Evolutionary conservation across 2,329 filamentous ascomycete genomes (phyloP).

Genomic region (Paraphoma sp.): DNA sequence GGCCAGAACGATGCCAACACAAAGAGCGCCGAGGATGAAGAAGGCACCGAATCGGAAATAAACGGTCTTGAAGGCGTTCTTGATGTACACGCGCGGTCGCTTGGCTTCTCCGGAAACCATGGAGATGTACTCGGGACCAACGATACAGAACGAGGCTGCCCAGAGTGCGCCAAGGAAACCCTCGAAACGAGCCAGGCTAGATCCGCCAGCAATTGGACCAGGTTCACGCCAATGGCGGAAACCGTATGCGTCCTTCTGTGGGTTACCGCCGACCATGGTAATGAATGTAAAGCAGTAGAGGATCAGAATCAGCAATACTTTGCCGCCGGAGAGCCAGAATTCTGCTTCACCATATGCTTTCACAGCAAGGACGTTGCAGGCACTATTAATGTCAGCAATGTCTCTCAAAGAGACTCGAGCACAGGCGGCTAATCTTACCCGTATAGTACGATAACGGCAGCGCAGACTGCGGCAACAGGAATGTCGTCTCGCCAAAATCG

Average conservation of each 20-base stretch:
- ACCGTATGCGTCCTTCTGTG: constrained; percentile 49
- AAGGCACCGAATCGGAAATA: constrained; percentile 56
- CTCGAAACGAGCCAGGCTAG: constrained; percentile 39
- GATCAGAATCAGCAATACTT: constrained; percentile 55
- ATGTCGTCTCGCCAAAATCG: constrained; percentile 56
- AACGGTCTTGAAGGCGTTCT: constrained; percentile 57
- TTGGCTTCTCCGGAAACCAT: constrained; percentile 58
- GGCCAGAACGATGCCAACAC: constrained; percentile 58
- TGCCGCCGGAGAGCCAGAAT: constrained; percentile 55
- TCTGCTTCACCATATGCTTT: constrained; percentile 54
- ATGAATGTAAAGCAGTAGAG: constrained; percentile 56
- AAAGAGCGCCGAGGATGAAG: constrained; percentile 55
- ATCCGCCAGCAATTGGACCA: constrained; percentile 40
- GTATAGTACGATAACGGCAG: constrained; percentile 52
- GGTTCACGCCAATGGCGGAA: constrained; percentile 54
- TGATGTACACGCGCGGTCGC: constrained; percentile 54
- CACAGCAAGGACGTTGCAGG: constrained; percentile 56
- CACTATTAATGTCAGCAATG: constrained; percentile 39
- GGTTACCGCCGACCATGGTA: constrained; percentile 55
- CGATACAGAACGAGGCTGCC: constrained; percentile 56
- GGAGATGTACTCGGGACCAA: constrained; percentile 57
- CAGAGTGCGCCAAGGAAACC: constrained; percentile 49
- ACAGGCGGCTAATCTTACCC: constrained; percentile 38
- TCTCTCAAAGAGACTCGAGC: neutral
- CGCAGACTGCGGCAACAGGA: constrained; percentile 49